A percentile compares a stretch with the other conserved stretches of the same genome.
Evolutionary conservation across 2,329 filamentous ascomycete species (phyloP).

Genomic region (Penicillium rolfsii): DNA sequence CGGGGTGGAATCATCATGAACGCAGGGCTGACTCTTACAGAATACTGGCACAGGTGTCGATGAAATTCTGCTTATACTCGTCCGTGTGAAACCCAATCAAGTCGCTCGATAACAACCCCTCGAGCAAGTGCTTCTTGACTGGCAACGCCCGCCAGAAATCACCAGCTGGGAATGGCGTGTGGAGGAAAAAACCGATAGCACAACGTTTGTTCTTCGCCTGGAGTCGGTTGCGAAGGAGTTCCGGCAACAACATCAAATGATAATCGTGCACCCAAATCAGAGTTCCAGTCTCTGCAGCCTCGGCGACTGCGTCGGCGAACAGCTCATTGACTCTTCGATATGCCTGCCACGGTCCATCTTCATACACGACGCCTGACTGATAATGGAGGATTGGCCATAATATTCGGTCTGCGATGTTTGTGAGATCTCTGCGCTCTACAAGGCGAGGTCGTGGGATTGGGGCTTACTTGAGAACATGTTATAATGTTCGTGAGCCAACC

Average conservation of each 20-base stretch:
- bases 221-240: constrained; percentile 81
- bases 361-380: constrained; percentile 91
- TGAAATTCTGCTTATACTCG: constrained; percentile 89
- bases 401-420: constrained; percentile 70
- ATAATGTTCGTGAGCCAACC: constrained; percentile 88
- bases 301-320: constrained; percentile 81
- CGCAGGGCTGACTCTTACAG: constrained; percentile 55
- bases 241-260: constrained; percentile 90
- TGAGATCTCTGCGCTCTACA: neutral
- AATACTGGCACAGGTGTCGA: constrained; percentile 85
- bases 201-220: constrained; percentile 71
- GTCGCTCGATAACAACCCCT: constrained; percentile 83
- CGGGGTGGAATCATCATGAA: neutral
- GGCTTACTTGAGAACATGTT: constrained; percentile 89
- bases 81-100: constrained; percentile 98
- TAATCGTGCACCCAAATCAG: constrained; percentile 97
- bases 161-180: constrained; percentile 89
- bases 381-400: constrained; percentile 98
- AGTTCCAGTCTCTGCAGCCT: constrained; percentile 81
- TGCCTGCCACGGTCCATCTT: constrained; percentile 83
- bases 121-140: constrained; percentile 79
- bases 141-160: constrained; percentile 93
- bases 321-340: constrained; percentile 87
- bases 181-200: constrained; percentile 93
- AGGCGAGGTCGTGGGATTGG: neutral